A percentile compares a stretch with the other conserved stretches of the same genome.
Evolutionary conservation across 805 yeast species (phyloP).

Genomic region (Candida sonorensis): DNA sequence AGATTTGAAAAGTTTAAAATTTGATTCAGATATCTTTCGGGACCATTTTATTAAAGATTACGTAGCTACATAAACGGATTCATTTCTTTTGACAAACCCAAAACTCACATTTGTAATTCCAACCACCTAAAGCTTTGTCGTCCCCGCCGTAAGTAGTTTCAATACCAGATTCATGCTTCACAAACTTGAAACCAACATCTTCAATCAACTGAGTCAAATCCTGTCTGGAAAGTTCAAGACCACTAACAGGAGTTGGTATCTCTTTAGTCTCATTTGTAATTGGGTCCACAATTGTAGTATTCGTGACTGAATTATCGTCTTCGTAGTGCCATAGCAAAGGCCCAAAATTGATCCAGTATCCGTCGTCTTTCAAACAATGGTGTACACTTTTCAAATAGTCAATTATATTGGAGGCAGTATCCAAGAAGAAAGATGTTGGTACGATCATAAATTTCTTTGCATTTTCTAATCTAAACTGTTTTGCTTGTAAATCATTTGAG

Average conservation of each 20-base stretch:
- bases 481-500: conserved; percentile 31
- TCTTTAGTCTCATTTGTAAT: conserved; percentile 15
- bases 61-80: too few relatives aligned
- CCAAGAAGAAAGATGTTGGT: conserved; percentile 55
- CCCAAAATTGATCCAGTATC: conserved; percentile 61
- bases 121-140: conserved; percentile 42
- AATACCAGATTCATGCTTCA: conserved; percentile 35
- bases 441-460: conserved; percentile 35
- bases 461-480: conserved; percentile 36
- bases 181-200: conserved; percentile 44
- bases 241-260: conserved; percentile 35
- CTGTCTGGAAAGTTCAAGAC: conserved; percentile 53
- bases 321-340: conserved; percentile 72
- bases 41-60: too few relatives aligned
- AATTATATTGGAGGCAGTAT: conserved; percentile 52
- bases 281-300: conserved; percentile 18
- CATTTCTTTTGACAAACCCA: conserved; percentile 51
- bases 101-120: conserved; percentile 55
- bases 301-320: conserved; percentile 31
- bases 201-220: conserved; percentile 44
- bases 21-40: too few relatives aligned
- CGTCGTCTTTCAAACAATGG: conserved; percentile 38
- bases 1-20: conserved; percentile 3
- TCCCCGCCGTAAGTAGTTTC: conserved; percentile 51
- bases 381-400: conserved; percentile 47